Evolutionary conservation across 2,329 filamentous ascomycete genomes (phyloP).

Genomic region (Neofusicoccum sp.): DNA sequence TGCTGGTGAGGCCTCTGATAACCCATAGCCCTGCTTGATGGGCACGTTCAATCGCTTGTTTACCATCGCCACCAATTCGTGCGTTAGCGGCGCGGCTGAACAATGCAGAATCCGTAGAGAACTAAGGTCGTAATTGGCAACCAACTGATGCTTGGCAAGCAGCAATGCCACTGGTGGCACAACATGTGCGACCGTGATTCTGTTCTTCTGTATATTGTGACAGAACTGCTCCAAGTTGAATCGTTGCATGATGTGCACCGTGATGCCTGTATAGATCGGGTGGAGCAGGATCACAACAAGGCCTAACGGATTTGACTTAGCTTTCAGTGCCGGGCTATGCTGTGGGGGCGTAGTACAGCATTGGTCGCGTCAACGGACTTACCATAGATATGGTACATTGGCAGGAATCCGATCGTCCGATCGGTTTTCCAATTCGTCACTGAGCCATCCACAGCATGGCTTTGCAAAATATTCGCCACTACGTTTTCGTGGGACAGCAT

Average conservation of each 20-base stretch:
- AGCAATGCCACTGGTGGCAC: conserved; percentile 78
- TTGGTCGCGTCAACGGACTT: not conserved
- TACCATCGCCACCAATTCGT: conserved; percentile 71
- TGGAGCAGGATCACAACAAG: not conserved
- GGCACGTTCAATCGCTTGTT: conserved; percentile 67
- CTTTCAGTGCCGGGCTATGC: not conserved
- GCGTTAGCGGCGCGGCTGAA: conserved; percentile 76
- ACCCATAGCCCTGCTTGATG: conserved; percentile 84
- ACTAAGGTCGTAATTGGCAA: conserved; percentile 69
- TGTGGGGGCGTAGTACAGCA: no score
- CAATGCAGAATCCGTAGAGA: conserved; percentile 63
- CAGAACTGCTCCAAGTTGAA: conserved; percentile 80
- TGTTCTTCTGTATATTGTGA: conserved; percentile 67
- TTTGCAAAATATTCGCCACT: conserved; percentile 19
- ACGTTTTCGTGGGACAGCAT: conserved; percentile 25
- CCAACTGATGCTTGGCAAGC: conserved; percentile 72
- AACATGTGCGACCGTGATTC: conserved; percentile 74
- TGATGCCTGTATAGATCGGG: conserved; percentile 49
- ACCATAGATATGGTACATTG: not conserved
- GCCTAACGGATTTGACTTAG: not conserved
- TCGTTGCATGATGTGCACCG: conserved; percentile 67
- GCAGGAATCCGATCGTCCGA: not conserved
- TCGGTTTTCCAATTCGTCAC: conserved; percentile 23
- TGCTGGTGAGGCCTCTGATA: conserved; percentile 79
- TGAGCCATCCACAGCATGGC: conserved; percentile 22